Percentiles rank a stretch among this genome's conserved stretches.
Evolutionary conservation across 1,139 yeast species (phyloP).

Genomic region (Kodamaea arcana): DNA sequence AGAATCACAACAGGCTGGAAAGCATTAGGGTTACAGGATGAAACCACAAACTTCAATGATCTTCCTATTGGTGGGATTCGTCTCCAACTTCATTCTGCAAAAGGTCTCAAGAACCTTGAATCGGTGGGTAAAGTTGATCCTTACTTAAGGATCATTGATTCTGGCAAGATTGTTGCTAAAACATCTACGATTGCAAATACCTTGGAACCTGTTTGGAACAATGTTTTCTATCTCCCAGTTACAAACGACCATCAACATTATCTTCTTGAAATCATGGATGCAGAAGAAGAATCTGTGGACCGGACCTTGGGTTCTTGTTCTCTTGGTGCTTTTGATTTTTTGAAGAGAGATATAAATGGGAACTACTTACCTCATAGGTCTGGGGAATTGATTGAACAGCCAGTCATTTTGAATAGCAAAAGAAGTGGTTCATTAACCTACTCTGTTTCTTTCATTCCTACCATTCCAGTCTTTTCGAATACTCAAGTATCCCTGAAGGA

Average conservation of each 20-base stretch:
- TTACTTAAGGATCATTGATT: slow-evolving; percentile 53
- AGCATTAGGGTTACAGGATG: slow-evolving; percentile 58
- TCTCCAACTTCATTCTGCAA: slow-evolving; percentile 53
- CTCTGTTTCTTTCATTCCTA: slow-evolving; percentile 61
- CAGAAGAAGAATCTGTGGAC: slow-evolving; percentile 59
- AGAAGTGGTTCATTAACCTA: slow-evolving; percentile 50
- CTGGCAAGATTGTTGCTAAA: slow-evolving; percentile 54
- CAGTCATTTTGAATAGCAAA: slow-evolving; percentile 40
- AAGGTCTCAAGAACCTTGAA: slow-evolving; percentile 56
- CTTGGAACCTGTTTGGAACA: slow-evolving; percentile 53
- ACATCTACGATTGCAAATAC: slow-evolving; percentile 56
- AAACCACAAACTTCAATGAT: slow-evolving; percentile 37
- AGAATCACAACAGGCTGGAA: slow-evolving; percentile 64
- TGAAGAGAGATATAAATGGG: slow-evolving; percentile 44
- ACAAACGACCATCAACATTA: slow-evolving; percentile 59
- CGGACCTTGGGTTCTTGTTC: slow-evolving; percentile 59
- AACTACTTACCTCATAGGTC: slow-evolving; percentile 50
- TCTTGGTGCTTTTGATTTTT: slow-evolving; percentile 46
- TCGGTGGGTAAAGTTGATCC: slow-evolving; percentile 72
- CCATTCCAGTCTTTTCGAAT: slow-evolving; percentile 57
- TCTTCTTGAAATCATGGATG: slow-evolving; percentile 59
- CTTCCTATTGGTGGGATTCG: slow-evolving; percentile 67
- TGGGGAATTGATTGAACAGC: slow-evolving; percentile 41
- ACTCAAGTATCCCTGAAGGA: slow-evolving; percentile 44
- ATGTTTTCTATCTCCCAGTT: slow-evolving; percentile 59